A percentile compares a stretch with the other conserved stretches of the same genome.
phyloP scores from a whole-genome alignment of 208 protist species.

The Balamuthia mandrillaris region DNA sequence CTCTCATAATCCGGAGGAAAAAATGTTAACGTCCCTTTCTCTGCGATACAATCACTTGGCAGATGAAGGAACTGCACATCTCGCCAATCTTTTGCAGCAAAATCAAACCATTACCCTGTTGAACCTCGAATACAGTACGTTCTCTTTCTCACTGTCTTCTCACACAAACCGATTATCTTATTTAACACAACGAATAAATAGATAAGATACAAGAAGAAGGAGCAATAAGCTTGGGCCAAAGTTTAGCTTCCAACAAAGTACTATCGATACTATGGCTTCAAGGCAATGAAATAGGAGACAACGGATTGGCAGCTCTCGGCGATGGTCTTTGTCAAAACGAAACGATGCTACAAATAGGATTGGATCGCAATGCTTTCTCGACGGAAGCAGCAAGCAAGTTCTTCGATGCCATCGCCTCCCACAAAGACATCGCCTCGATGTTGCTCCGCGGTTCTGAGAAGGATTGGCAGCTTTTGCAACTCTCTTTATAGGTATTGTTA shows the following conservation, averaged over 20 bases:
- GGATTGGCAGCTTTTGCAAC: too few species aligned
- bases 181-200: not conserved
- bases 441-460: too few species aligned
- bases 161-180: not conserved
- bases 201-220: not conserved
- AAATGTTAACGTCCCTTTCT: not conserved
- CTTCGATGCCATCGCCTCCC: not conserved
- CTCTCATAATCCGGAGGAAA: not conserved
- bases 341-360: not conserved
- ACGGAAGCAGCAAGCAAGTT: not conserved
- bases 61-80: not conserved
- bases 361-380: slow-evolving; percentile 16
- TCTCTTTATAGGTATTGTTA: too few species aligned
- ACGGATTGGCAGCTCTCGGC: not conserved
- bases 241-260: not conserved
- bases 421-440: too few species aligned
- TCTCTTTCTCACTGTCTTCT: not conserved
- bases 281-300: not conserved
- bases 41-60: not conserved
- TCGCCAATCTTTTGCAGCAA: not conserved
- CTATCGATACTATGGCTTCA: not conserved
- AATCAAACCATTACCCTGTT: not conserved
- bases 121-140: slow-evolving; percentile 12
- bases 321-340: not conserved
- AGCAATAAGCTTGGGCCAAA: not conserved